These are phyloP conservation scores for Plasmodium reichenowi DNA, from an alignment of 169 alveolate genomes.

Conservation along the genomic window DNA sequence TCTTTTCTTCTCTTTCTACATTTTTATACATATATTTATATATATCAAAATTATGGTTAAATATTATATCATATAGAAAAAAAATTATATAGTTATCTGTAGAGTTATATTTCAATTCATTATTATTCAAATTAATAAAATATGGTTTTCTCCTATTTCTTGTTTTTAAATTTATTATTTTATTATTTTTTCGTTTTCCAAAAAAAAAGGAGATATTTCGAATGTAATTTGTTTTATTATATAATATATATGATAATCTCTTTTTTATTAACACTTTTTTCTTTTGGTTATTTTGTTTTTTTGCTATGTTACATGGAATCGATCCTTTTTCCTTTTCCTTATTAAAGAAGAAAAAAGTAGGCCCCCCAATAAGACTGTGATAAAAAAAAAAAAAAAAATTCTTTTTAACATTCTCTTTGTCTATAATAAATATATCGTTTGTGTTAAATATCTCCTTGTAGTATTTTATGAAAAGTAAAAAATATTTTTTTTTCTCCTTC, in stretches of 20 bases:
- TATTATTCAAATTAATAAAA: slow-evolving; percentile 1
- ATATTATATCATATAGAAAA: not conserved
- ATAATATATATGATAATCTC: no score
- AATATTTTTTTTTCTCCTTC: not conserved
- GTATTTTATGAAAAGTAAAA: not conserved
- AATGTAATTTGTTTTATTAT: no score
- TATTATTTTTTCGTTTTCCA: no score
- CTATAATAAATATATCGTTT: slow-evolving; percentile 1
- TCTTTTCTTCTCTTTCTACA: no score
- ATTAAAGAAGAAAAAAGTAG: not conserved
- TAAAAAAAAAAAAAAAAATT: slow-evolving; percentile 5
- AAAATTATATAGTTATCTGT: not conserved
- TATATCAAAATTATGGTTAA: not conserved
- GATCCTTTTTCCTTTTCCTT: not conserved
- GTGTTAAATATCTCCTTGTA: not conserved
- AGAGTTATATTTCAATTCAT: not conserved
- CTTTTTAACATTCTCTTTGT: not conserved
- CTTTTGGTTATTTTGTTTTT: not conserved
- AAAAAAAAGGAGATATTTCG: no score
- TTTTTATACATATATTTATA: no score
- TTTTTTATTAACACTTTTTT: not conserved
- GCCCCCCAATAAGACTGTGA: not conserved
- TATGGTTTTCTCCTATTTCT: not conserved
- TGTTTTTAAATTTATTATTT: no score
- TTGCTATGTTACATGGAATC: not conserved